Percentiles rank a stretch among this genome's conserved stretches.
These are phyloP conservation scores for Cladosporium oxysporum DNA, from an alignment of 2,329 filamentous ascomycete genomes.

Conservation along the genomic window DNA sequence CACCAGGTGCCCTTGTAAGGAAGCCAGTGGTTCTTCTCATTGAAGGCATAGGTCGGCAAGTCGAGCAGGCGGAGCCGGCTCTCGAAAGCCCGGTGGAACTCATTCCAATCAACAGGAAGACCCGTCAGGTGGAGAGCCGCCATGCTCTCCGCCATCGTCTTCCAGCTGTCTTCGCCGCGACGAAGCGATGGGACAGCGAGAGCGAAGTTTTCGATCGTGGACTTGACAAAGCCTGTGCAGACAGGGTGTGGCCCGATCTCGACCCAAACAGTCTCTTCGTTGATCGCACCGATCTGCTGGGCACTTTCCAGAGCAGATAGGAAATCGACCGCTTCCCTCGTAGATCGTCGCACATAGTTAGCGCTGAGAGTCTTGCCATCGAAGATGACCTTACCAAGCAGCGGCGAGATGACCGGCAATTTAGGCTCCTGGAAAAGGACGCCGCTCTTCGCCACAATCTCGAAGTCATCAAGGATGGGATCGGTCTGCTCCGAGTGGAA, in stretches of 20 bases:
- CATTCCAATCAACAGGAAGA: conserved; percentile 61
- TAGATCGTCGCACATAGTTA: conserved; percentile 27
- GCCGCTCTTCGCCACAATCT: conserved; percentile 19
- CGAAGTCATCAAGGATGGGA: conserved; percentile 31
- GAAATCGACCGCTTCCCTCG: conserved; percentile 46
- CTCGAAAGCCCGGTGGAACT: conserved; percentile 58
- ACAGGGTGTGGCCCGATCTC: conserved; percentile 53
- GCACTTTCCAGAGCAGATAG: conserved; percentile 26
- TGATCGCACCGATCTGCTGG: conserved; percentile 32
- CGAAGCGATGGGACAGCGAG: conserved; percentile 20
- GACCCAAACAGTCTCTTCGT: conserved; percentile 42
- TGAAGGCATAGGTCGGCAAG: conserved; percentile 49
- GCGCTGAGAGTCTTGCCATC: conserved; percentile 24
- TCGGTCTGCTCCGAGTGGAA: conserved; percentile 39
- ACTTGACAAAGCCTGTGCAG: conserved; percentile 19
- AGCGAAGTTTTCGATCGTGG: background rate
- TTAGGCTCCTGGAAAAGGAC: conserved; percentile 31
- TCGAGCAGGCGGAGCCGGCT: conserved; percentile 50
- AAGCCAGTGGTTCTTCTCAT: conserved; percentile 42
- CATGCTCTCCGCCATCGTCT: conserved; percentile 52
- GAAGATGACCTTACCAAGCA: conserved; percentile 30
- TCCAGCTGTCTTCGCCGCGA: conserved; percentile 42
- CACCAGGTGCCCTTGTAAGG: conserved; percentile 39
- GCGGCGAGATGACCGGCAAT: conserved; percentile 36
- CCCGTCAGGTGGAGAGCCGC: conserved; percentile 56